These are phyloP conservation scores for Colletotrichum phormii DNA, from an alignment of 2,329 filamentous ascomycete species.

Conservation along the genomic window DNA sequence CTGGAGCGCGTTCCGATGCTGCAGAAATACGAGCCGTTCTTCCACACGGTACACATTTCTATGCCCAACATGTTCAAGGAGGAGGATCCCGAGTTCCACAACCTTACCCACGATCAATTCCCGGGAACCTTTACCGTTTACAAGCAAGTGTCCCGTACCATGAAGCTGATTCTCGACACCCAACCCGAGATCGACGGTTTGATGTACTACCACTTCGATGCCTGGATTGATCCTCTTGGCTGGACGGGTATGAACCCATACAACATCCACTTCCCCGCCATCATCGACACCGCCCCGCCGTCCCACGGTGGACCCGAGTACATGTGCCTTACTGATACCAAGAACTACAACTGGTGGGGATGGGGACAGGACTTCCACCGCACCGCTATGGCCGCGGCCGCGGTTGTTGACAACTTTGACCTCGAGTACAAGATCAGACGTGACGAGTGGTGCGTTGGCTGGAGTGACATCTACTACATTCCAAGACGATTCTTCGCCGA, in stretches of 20 bases:
- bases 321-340: conserved; percentile 39
- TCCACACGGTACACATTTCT: conserved; percentile 44
- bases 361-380: conserved; percentile 38
- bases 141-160: conserved; percentile 43
- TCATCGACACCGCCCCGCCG: conserved; percentile 34
- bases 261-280: conserved; percentile 45
- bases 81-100: conserved; percentile 37
- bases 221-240: conserved; percentile 46
- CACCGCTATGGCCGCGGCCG: conserved; percentile 35
- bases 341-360: conserved; percentile 40
- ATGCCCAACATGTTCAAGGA: conserved; percentile 40
- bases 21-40: conserved; percentile 46
- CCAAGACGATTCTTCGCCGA: conserved; percentile 47
- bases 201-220: conserved; percentile 48
- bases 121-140: conserved; percentile 39
- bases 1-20: conserved; percentile 43
- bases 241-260: conserved; percentile 42
- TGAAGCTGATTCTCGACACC: conserved; percentile 45
- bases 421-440: conserved; percentile 39
- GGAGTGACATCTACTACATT: conserved; percentile 50
- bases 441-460: conserved; percentile 46
- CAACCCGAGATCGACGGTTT: conserved; percentile 44
- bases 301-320: conserved; percentile 39
- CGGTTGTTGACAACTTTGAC: conserved; percentile 36
- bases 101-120: conserved; percentile 45